Conservation (phyloP, 208 protist genomes). For the Naegleria lovaniensis region DNA sequence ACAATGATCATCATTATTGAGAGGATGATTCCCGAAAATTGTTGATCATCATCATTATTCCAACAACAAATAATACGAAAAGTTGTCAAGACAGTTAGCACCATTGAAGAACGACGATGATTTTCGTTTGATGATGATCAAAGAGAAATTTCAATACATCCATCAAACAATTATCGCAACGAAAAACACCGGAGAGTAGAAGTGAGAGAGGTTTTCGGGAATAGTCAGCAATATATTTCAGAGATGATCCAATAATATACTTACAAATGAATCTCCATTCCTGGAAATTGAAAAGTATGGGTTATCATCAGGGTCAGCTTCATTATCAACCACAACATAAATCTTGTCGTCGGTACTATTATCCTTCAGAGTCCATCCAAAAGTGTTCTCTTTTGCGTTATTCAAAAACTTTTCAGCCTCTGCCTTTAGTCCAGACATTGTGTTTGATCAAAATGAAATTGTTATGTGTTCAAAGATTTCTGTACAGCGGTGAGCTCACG, state of each 20-base stretch:
- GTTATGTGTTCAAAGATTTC: too few species aligned
- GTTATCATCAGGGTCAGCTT: not conserved
- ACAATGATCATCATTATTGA: too few species aligned
- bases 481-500: too few species aligned
- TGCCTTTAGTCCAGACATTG: not conserved
- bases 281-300: not conserved
- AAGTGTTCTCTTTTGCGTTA: not conserved
- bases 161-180: not conserved
- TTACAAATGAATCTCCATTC: not conserved
- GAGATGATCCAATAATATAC: not conserved
- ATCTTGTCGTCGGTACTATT: not conserved
- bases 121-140: not conserved
- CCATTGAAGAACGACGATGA: too few species aligned
- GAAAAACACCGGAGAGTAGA: too few species aligned
- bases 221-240: not conserved
- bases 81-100: too few species aligned
- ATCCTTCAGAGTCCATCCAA: not conserved
- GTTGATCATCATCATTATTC: too few species aligned
- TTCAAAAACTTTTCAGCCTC: not conserved
- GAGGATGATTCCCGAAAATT: too few species aligned
- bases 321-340: not conserved
- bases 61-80: too few species aligned
- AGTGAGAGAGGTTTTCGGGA: too few species aligned
- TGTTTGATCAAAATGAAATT: too few species aligned
- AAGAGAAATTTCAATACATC: not conserved